phyloP scores from a whole-genome alignment of 805 yeast species.

The Ogataea angusta region DNA sequence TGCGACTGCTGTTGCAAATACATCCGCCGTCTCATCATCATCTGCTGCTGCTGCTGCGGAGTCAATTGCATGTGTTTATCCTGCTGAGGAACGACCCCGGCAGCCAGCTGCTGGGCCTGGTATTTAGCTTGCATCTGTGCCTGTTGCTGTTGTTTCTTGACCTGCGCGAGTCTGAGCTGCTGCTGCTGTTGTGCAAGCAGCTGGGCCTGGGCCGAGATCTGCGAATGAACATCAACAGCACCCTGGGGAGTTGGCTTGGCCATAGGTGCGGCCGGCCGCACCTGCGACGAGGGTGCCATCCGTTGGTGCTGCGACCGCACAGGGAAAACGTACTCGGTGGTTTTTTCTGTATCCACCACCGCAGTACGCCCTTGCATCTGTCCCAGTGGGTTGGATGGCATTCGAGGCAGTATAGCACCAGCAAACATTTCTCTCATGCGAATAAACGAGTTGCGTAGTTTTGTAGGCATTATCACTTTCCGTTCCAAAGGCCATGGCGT shows the following conservation, averaged over 20 bases:
- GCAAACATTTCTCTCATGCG: constrained; percentile 95
- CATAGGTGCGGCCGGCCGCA: constrained; percentile 8
- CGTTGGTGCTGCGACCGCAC: constrained; percentile 47
- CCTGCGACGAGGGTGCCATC: constrained; percentile 9
- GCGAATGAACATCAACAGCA: constrained; percentile 14
- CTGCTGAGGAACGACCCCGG: constrained; percentile 11
- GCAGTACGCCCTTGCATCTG: constrained; percentile 80
- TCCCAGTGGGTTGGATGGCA: constrained; percentile 58
- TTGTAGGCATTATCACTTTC: constrained; percentile 64
- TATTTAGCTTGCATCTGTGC: constrained; percentile 19
- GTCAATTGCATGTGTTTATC: constrained; percentile 22
- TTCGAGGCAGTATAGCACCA: constrained; percentile 68
- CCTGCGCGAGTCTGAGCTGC: constrained; percentile 19
- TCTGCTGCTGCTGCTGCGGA: constrained; percentile 24
- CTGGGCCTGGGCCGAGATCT: constrained; percentile 16
- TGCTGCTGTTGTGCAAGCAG: constrained; percentile 21
- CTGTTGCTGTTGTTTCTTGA: constrained; percentile 18
- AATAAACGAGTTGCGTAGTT: constrained; percentile 68
- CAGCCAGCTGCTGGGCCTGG: constrained; percentile 17
- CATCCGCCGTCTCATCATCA: constrained; percentile 22
- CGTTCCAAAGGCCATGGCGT: constrained; percentile 82
- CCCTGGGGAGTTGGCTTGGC: constrained; percentile 7
- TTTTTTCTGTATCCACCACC: constrained; percentile 66
- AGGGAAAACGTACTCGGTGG: constrained; percentile 59
- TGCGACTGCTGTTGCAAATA: constrained; percentile 24